Percentiles rank a stretch among this genome's conserved stretches.
Conservation (phyloP, 768 basidiomycete species). For the Hortiboletus campestris region DNA sequence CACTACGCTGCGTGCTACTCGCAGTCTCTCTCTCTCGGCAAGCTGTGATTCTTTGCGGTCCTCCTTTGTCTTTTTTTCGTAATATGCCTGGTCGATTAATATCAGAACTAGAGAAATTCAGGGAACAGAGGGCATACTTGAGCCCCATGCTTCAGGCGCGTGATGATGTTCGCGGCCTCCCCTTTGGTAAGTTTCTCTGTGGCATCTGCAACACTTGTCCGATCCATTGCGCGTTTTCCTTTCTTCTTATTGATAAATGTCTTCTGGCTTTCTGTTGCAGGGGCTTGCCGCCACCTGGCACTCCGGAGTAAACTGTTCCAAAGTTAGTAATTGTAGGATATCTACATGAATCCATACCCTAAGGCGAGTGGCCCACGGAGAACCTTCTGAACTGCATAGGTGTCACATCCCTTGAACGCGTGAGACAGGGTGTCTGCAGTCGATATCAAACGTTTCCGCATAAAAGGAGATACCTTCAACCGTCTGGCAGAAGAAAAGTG, state of each 20-base stretch:
- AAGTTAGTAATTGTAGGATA: constrained; percentile 1
- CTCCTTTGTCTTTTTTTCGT: constrained; percentile 50
- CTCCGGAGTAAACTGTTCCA: constrained; percentile 53
- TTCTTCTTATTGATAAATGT: constrained; percentile 53
- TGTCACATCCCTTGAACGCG: constrained; percentile 69
- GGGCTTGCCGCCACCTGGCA: constrained; percentile 62
- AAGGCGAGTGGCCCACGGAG: constrained; percentile 46
- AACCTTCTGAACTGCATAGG: constrained; percentile 56
- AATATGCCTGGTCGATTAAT: constrained; percentile 44
- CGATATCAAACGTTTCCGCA: constrained; percentile 50
- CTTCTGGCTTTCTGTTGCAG: constrained; percentile 64
- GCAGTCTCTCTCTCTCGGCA: constrained; percentile 47
- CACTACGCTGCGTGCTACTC: constrained; percentile 54
- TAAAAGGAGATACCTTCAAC: constrained; percentile 52
- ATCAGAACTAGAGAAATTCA: neutral
- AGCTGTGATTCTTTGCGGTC: constrained; percentile 34
- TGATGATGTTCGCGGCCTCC: constrained; percentile 75
- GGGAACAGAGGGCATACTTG: constrained; percentile 40
- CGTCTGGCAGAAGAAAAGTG: constrained; percentile 42
- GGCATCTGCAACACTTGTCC: constrained; percentile 17
- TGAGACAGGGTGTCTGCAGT: constrained; percentile 54
- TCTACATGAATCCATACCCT: constrained; percentile 41
- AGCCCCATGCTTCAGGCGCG: constrained; percentile 74
- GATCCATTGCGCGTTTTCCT: constrained; percentile 30
- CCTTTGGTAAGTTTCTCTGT: constrained; percentile 65